phyloP scores from a whole-genome alignment of 2,329 filamentous ascomycete genomes.

The Aureobasidium uvarum region DNA sequence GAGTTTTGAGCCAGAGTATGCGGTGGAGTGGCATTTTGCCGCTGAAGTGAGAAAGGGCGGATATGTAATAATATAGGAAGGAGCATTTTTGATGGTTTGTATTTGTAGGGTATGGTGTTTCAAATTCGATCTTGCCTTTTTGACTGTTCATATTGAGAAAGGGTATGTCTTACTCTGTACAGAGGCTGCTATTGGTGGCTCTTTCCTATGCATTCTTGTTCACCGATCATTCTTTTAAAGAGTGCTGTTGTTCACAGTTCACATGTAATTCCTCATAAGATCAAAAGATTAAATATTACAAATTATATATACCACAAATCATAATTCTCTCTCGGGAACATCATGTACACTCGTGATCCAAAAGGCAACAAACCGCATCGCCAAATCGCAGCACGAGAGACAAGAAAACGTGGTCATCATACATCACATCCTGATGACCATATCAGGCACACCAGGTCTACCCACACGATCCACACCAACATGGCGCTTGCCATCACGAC shows the following conservation, averaged over 20 bases:
- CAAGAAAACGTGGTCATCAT: not conserved
- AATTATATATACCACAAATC: not conserved
- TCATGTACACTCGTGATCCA: not conserved
- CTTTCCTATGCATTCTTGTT: not conserved
- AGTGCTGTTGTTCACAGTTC: not conserved
- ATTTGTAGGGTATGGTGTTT: not conserved
- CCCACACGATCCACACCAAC: constrained; percentile 59
- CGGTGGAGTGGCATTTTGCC: constrained; percentile 26
- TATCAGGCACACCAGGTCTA: constrained; percentile 40
- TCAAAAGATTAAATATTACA: not conserved
- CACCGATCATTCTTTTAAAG: not conserved
- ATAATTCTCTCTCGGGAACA: not conserved
- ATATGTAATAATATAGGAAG: not conserved
- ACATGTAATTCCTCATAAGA: not conserved
- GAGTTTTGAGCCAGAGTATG: constrained; percentile 29
- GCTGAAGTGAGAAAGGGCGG: not conserved
- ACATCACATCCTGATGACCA: constrained; percentile 21
- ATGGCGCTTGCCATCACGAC: constrained; percentile 59
- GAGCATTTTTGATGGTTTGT: not conserved
- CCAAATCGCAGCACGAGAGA: not conserved
- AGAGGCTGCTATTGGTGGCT: not conserved
- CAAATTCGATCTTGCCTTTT: not conserved
- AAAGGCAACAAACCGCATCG: not conserved
- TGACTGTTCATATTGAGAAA: not conserved
- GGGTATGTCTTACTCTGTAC: not conserved